Conservation (phyloP, 2,329 filamentous ascomycete species). For the Colletotrichum graminicola region DNA sequence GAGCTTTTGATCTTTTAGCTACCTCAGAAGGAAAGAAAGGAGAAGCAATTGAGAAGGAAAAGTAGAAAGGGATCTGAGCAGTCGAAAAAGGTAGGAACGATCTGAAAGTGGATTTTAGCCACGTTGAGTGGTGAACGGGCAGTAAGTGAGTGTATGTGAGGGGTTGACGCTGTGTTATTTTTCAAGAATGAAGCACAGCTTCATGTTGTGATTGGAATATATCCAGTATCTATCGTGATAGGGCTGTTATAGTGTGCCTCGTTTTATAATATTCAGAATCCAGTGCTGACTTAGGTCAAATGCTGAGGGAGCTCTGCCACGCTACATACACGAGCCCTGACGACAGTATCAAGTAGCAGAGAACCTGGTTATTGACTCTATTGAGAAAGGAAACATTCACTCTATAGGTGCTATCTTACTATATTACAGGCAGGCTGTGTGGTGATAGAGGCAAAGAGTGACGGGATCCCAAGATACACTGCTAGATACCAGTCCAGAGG, state of each 20-base stretch:
- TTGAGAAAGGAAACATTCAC: background rate
- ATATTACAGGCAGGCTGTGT: background rate
- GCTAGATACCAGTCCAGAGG: background rate
- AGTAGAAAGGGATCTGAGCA: background rate
- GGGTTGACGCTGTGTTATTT: accelerated
- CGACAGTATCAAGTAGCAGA: too few species aligned
- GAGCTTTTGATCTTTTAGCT: too few species aligned
- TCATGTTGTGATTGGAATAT: background rate
- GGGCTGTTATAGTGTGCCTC: background rate
- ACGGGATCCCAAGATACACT: background rate
- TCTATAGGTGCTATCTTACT: background rate
- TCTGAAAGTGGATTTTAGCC: background rate
- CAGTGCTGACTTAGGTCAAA: background rate
- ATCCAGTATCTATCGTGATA: background rate
- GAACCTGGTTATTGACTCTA: background rate
- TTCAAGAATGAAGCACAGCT: background rate
- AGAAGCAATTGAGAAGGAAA: background rate
- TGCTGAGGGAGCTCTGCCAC: background rate
- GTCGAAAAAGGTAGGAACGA: background rate
- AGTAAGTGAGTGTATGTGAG: too few species aligned
- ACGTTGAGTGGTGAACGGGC: background rate
- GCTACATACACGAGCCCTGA: background rate
- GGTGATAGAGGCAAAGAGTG: background rate
- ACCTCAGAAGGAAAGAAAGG: too few species aligned
- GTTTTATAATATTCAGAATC: too few species aligned